phyloP scores from a whole-genome alignment of 2,329 filamentous ascomycete genomes.

The Pseudocercospora crystallina region DNA sequence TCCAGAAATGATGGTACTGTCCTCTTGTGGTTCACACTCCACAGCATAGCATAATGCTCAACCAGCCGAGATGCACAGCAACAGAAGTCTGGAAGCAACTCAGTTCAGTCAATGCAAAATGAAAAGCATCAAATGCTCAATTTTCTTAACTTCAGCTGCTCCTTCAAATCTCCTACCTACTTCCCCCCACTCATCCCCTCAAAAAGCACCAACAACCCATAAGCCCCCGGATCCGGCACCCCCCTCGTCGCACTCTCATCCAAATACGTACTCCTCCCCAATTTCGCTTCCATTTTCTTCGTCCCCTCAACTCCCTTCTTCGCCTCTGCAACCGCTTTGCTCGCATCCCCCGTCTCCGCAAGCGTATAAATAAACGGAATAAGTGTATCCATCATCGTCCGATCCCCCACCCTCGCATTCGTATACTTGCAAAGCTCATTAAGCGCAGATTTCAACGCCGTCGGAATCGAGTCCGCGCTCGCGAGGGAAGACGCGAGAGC shows the following conservation, averaged over 20 bases:
- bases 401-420: conserved; percentile 34
- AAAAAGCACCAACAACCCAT: conserved; percentile 38
- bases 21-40: too few species aligned
- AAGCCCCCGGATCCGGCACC: conserved; percentile 39
- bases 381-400: conserved; percentile 39
- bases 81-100: not conserved
- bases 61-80: too few species aligned
- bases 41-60: too few species aligned
- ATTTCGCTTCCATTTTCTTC: conserved; percentile 36
- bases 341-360: conserved; percentile 21
- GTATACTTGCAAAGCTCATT: conserved; percentile 36
- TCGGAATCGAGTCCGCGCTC: conserved; percentile 22
- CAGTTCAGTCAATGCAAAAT: not conserved
- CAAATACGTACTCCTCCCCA: conserved; percentile 38
- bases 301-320: conserved; percentile 35
- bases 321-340: conserved; percentile 28
- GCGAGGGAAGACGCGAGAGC: conserved; percentile 32
- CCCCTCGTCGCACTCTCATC: conserved; percentile 38
- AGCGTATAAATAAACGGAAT: conserved; percentile 36
- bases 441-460: conserved; percentile 30
- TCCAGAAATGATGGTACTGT: too few species aligned
- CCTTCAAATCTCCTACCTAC: not conserved
- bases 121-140: not conserved
- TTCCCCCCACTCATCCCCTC: conserved; percentile 30
- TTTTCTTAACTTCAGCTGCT: not conserved